Conservation (phyloP, 83 land plant genomes). For the Diphasiastrum complanatum region DNA sequence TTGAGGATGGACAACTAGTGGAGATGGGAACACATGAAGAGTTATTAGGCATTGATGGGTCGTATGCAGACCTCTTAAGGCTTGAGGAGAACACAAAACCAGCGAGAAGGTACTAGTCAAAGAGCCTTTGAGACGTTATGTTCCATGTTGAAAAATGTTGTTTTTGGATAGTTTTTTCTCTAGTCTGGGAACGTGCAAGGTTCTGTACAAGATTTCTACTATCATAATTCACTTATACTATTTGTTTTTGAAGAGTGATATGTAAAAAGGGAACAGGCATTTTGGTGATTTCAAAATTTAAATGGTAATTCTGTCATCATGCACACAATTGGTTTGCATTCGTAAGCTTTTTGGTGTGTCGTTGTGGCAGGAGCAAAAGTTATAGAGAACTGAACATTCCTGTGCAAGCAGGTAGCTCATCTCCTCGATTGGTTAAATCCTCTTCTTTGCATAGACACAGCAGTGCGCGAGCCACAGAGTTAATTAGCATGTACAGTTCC, state of each 20-base stretch:
- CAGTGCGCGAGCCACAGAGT: conserved; percentile 37
- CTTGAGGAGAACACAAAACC: conserved; percentile 92
- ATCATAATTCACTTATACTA: too few relatives aligned
- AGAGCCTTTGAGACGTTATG: neutral
- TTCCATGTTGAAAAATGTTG: neutral
- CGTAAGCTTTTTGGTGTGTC: too few relatives aligned
- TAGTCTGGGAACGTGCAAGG: too few relatives aligned
- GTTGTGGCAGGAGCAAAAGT: conserved; percentile 3
- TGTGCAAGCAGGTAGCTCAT: conserved; percentile 16
- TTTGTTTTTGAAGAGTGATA: too few relatives aligned
- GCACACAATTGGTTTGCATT: too few relatives aligned
- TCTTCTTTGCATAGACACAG: conserved; percentile 69
- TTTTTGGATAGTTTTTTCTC: neutral
- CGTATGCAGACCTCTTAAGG: conserved; percentile 88
- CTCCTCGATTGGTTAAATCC: conserved; percentile 75
- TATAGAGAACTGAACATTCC: conserved; percentile 1
- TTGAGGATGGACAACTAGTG: conserved; percentile 97
- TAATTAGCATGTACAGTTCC: conserved; percentile 31
- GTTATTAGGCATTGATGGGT: conserved; percentile 58
- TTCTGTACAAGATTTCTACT: too few relatives aligned
- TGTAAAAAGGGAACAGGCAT: too few relatives aligned
- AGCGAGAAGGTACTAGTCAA: conserved; percentile 63
- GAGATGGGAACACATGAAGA: conserved; percentile 99
- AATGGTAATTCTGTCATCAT: too few relatives aligned
- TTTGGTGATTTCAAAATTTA: too few relatives aligned